These are phyloP conservation scores for Flaveria brownii DNA, from an alignment of 129 eudicot genomes.

Conservation along the genomic window DNA sequence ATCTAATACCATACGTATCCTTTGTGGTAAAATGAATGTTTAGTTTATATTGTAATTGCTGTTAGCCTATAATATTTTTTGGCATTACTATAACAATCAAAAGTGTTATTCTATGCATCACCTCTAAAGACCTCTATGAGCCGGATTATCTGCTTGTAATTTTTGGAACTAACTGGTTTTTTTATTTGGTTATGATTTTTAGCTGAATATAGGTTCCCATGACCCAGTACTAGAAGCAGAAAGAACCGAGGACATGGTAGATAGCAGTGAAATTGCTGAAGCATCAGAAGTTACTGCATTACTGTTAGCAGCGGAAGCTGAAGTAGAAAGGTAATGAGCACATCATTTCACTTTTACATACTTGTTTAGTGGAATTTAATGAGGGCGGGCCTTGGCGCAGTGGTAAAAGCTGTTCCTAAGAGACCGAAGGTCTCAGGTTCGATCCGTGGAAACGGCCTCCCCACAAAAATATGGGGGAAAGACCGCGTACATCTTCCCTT, in stretches of 20 bases:
- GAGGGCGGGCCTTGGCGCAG: too few species aligned
- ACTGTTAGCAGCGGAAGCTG: conserved; percentile 33
- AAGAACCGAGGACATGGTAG: conserved; percentile 33
- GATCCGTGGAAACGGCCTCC: too few species aligned
- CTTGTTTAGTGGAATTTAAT: conserved; percentile 3
- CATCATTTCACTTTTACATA: conserved; percentile 24
- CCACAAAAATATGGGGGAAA: too few species aligned
- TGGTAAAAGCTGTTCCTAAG: too few species aligned
- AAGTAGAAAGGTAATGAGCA: conserved; percentile 41
- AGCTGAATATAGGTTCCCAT: conserved; percentile 35
- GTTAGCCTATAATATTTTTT: conserved; percentile 1
- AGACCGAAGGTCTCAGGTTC: too few species aligned
- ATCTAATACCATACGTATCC: neutral
- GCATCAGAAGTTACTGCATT: conserved; percentile 32
- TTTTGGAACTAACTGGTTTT: conserved; percentile 30
- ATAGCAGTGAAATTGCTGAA: conserved; percentile 37
- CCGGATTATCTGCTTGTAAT: neutral
- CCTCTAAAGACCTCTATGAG: conserved; percentile 14
- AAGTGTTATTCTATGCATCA: conserved; percentile 2
- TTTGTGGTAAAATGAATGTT: conserved; percentile 2
- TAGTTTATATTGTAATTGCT: neutral
- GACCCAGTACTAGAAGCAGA: conserved; percentile 40
- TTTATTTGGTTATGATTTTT: conserved; percentile 25
- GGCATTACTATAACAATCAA: conserved; percentile 9
- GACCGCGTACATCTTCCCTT: too few species aligned